phyloP scores from a whole-genome alignment of 140 eudicot genomes.

The Stevia rebaudiana region DNA sequence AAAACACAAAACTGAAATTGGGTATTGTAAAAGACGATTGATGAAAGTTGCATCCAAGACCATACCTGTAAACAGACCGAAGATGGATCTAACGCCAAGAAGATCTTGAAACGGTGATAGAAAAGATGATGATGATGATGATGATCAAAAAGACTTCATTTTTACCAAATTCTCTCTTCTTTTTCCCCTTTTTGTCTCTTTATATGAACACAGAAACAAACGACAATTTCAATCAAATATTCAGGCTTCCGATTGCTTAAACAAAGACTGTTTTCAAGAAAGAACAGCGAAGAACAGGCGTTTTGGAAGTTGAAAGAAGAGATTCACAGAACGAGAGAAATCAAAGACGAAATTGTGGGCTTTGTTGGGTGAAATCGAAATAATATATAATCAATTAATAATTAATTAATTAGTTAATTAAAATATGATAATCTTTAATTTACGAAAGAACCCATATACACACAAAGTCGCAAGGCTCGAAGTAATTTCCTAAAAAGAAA shows the following conservation, averaged over 20 bases:
- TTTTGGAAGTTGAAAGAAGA: slow-evolving; percentile 12
- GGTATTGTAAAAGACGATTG: slow-evolving; percentile 19
- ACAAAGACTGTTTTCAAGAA: background rate
- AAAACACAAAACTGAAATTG: slow-evolving; percentile 22
- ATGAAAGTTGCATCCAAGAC: background rate
- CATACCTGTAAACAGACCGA: slow-evolving; percentile 14
- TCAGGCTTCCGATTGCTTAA: background rate
- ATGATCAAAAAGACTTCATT: slow-evolving; percentile 15
- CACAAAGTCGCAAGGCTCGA: slow-evolving; percentile 26
- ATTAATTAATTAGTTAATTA: background rate
- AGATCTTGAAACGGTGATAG: slow-evolving; percentile 28
- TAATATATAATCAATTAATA: background rate
- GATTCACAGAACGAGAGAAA: slow-evolving; percentile 19
- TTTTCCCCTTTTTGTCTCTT: no score
- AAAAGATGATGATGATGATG: background rate
- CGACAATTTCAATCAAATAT: slow-evolving; percentile 13
- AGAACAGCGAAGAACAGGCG: slow-evolving; percentile 19
- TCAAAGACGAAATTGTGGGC: slow-evolving; percentile 25
- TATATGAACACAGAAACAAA: background rate
- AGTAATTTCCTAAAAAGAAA: slow-evolving; percentile 19
- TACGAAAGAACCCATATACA: slow-evolving; percentile 18
- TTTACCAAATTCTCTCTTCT: background rate
- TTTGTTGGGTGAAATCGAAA: slow-evolving; percentile 25
- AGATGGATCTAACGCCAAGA: slow-evolving; percentile 19
- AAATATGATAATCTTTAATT: slow-evolving; percentile 4